Conservation (phyloP, 768 basidiomycete species). For the Suillus paluster region DNA sequence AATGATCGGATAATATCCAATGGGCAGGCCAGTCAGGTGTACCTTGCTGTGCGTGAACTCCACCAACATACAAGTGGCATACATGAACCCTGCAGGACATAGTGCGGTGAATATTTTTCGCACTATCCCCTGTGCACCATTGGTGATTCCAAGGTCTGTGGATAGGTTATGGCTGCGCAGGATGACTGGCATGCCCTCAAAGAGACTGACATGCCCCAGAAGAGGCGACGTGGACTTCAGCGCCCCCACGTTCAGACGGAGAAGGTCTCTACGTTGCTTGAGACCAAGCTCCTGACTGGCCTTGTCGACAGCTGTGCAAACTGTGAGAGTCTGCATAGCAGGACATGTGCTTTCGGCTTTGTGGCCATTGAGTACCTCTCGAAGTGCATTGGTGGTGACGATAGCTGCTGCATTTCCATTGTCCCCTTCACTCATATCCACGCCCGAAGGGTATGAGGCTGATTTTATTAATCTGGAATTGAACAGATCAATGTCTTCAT, state of each 20-base stretch:
- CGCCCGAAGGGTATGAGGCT: neutral
- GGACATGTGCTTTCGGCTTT: neutral
- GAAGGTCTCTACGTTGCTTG: neutral
- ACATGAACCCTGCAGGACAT: neutral
- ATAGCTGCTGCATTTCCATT: slow-evolving; percentile 3
- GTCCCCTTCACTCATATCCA: slow-evolving; percentile 8
- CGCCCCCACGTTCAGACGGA: neutral
- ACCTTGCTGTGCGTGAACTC: no score
- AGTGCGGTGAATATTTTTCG: slow-evolving; percentile 6
- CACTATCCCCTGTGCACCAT: slow-evolving; percentile 34
- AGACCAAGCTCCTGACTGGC: neutral
- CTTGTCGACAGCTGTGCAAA: slow-evolving; percentile 5
- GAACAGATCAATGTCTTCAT: slow-evolving; percentile 25
- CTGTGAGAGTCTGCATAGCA: neutral
- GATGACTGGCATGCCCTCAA: slow-evolving; percentile 37
- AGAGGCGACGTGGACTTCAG: slow-evolving; percentile 15
- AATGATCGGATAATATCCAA: slow-evolving; percentile 19
- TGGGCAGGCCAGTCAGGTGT: slow-evolving; percentile 18
- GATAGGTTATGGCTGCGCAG: slow-evolving; percentile 28
- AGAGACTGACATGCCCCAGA: slow-evolving; percentile 27
- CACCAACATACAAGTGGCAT: no score
- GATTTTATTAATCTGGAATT: slow-evolving; percentile 18
- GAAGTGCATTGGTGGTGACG: slow-evolving; percentile 4
- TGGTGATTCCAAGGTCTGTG: slow-evolving; percentile 32
- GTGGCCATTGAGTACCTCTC: slow-evolving; percentile 5